Evolutionary conservation across 257 asterid genomes (phyloP).

Genomic region (Agastache rugosa): DNA sequence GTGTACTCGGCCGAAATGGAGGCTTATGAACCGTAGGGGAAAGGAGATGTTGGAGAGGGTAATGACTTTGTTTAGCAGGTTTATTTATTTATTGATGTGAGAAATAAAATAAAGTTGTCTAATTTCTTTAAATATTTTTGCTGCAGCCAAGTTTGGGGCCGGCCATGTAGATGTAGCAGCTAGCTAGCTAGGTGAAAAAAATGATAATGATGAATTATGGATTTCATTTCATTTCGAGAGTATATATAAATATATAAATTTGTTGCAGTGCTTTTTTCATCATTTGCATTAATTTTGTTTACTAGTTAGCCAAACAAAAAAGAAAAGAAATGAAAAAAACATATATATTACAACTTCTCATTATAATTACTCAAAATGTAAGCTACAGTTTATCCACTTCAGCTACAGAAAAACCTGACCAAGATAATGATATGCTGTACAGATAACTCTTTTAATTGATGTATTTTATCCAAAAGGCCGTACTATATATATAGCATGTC

Average conservation of each 20-base stretch:
- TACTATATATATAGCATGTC: background rate
- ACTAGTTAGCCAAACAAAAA: background rate
- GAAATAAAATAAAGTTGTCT: constrained; percentile 20
- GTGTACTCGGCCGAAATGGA: background rate
- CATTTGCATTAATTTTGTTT: constrained; percentile 5
- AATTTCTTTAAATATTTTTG: constrained; percentile 18
- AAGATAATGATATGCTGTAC: constrained; percentile 25
- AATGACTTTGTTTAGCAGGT: constrained; percentile 26
- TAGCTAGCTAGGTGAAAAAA: constrained; percentile 7
- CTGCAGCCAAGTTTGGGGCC: constrained; percentile 26
- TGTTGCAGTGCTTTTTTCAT: background rate
- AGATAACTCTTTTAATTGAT: background rate
- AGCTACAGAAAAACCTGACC: constrained; percentile 27
- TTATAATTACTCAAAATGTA: too few relatives aligned
- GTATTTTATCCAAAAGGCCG: background rate
- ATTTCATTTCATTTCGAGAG: background rate
- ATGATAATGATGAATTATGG: constrained; percentile 36
- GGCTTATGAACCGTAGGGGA: constrained; percentile 40
- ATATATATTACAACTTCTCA: background rate
- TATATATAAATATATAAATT: background rate
- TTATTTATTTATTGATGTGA: constrained; percentile 34
- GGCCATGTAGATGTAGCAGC: constrained; percentile 10
- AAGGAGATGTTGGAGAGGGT: constrained; percentile 40
- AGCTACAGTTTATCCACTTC: constrained; percentile 29
- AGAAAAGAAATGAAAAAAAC: too few relatives aligned